A percentile compares a stretch with the other conserved stretches of the same genome.
phyloP scores from a whole-genome alignment of 495 filamentous ascomycete species.

The Trichoderma parareesei region DNA sequence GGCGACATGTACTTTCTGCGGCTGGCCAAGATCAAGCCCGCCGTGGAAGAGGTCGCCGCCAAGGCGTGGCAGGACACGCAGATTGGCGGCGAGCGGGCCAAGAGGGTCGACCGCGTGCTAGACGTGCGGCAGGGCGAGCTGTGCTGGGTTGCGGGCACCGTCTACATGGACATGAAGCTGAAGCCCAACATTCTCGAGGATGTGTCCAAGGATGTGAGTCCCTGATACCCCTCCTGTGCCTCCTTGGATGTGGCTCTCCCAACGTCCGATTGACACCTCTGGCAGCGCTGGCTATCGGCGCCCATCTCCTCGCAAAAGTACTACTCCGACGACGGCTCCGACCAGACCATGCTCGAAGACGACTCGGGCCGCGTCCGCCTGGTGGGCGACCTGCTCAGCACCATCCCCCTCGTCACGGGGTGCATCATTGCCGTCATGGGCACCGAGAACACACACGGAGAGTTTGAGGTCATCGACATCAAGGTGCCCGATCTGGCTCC shows the following conservation, averaged over 20 bases:
- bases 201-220: constrained; percentile 76
- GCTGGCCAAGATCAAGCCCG: constrained; percentile 77
- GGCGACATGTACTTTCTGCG: constrained; percentile 95
- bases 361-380: constrained; percentile 88
- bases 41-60: constrained; percentile 62
- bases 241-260: background rate
- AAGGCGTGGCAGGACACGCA: constrained; percentile 72
- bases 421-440: constrained; percentile 87
- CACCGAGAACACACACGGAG: constrained; percentile 83
- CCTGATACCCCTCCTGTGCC: no score
- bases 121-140: constrained; percentile 94
- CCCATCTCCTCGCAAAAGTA: constrained; percentile 78
- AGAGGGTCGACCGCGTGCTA: constrained; percentile 73
- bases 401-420: constrained; percentile 74
- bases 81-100: constrained; percentile 69
- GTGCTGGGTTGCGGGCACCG: constrained; percentile 90
- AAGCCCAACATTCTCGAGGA: constrained; percentile 98
- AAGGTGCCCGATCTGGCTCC: constrained; percentile 77
- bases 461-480: constrained; percentile 86
- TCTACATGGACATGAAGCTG: constrained; percentile 94
- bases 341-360: constrained; percentile 84
- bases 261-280: background rate
- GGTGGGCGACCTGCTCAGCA: constrained; percentile 55
- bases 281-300: constrained; percentile 73
- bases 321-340: constrained; percentile 45